Conservation (phyloP, 495 filamentous ascomycete genomes). For the Pseudevernia furfuracea region DNA sequence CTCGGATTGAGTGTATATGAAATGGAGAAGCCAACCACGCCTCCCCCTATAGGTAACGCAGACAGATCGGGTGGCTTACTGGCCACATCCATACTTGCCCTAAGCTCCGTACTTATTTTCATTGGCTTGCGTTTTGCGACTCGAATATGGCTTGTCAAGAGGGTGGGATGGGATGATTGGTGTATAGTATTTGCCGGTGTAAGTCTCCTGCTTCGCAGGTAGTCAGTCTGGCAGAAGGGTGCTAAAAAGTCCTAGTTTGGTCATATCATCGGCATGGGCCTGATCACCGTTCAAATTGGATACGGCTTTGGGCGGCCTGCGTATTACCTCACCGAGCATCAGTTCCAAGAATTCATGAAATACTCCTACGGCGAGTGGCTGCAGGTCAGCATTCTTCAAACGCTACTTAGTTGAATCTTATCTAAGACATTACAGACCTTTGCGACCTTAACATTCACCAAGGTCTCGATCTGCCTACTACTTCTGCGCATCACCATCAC, state of each 20-base stretch:
- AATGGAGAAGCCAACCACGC: too few relatives aligned
- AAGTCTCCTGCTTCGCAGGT: neutral
- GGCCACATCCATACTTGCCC: too few relatives aligned
- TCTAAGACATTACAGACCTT: neutral
- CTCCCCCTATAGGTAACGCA: too few relatives aligned
- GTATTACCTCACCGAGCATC: constrained; percentile 6
- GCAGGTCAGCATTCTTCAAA: neutral
- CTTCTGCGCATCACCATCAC: constrained; percentile 13
- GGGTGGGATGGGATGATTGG: neutral
- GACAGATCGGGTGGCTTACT: too few relatives aligned
- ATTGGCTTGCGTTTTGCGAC: too few relatives aligned
- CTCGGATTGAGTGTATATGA: too few relatives aligned
- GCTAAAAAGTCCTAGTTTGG: too few relatives aligned
- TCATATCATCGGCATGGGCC: neutral
- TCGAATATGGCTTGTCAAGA: neutral
- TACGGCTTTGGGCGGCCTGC: constrained; percentile 10
- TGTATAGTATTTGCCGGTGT: neutral
- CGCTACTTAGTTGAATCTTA: too few relatives aligned
- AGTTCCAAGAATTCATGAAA: constrained; percentile 2
- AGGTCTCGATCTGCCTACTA: constrained; percentile 17
- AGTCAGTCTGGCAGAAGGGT: too few relatives aligned
- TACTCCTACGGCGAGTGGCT: constrained; percentile 8
- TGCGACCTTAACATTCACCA: constrained; percentile 13
- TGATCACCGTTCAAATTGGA: neutral
- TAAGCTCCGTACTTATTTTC: too few relatives aligned